These are phyloP conservation scores for Ploettnerulaceae sp. DNA, from an alignment of 2,329 filamentous ascomycete genomes.

Conservation along the genomic window DNA sequence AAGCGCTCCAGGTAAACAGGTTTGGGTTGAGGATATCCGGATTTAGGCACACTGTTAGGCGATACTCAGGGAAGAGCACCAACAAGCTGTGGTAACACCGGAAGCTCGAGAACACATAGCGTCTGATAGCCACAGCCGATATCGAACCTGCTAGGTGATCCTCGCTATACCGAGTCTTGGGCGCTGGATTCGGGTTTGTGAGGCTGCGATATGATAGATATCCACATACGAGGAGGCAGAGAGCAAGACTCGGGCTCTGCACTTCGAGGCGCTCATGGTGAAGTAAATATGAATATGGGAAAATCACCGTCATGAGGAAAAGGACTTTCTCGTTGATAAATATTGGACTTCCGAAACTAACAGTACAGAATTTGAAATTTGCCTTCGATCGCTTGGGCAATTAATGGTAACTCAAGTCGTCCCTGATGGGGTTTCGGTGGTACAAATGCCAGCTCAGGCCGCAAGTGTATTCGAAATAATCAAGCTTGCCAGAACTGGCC, in stretches of 20 bases:
- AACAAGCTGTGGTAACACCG: slow-evolving; percentile 14
- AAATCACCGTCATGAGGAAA: background rate
- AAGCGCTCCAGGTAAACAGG: slow-evolving; percentile 29
- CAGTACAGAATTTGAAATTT: too few relatives aligned
- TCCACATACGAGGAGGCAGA: background rate
- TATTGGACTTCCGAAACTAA: too few relatives aligned
- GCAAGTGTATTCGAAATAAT: slow-evolving; percentile 26
- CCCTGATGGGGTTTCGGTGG: slow-evolving; percentile 26
- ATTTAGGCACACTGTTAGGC: slow-evolving; percentile 12
- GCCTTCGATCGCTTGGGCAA: slow-evolving; percentile 28
- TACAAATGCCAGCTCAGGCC: slow-evolving; percentile 27
- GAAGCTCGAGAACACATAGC: background rate
- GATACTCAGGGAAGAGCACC: slow-evolving; percentile 13
- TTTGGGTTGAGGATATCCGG: slow-evolving; percentile 12
- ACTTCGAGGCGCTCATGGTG: slow-evolving; percentile 3
- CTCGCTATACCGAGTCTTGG: slow-evolving; percentile 1
- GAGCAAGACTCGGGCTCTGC: slow-evolving; percentile 4
- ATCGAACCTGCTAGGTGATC: background rate
- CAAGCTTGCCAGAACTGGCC: slow-evolving; percentile 6
- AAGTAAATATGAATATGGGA: background rate
- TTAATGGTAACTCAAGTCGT: slow-evolving; percentile 23
- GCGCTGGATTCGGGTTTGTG: slow-evolving; percentile 13
- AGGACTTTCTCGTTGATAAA: too few relatives aligned
- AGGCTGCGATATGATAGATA: slow-evolving; percentile 13
- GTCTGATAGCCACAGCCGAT: background rate